A percentile compares a stretch with the other conserved stretches of the same genome.
Evolutionary conservation across 768 basidiomycete species (phyloP).

Genomic region (Mycena floridula): DNA sequence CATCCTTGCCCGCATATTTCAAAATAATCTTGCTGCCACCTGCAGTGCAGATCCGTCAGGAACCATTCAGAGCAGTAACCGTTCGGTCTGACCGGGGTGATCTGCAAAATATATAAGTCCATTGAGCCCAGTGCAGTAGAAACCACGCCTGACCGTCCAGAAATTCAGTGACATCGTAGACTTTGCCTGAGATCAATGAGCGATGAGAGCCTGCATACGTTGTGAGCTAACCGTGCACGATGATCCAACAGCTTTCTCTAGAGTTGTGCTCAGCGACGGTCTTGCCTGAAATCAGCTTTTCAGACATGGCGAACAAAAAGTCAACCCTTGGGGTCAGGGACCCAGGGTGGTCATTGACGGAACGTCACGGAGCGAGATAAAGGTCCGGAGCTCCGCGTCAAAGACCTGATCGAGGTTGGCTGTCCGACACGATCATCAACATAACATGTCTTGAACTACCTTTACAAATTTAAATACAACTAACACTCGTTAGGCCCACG

Average conservation of each 20-base stretch:
- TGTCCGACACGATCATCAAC: no score
- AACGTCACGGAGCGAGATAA: no score
- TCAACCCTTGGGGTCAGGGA: no score
- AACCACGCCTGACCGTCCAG: conserved; percentile 46
- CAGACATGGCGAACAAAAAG: no score
- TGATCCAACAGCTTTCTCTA: conserved; percentile 73
- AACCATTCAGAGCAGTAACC: not conserved
- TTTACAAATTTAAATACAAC: no score
- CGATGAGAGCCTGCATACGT: not conserved
- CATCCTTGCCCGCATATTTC: conserved; percentile 87
- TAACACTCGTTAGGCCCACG: no score
- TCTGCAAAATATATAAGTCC: conserved; percentile 27
- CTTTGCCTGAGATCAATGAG: conserved; percentile 40
- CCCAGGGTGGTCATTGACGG: no score
- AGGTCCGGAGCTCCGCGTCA: no score
- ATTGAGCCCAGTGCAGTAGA: not conserved
- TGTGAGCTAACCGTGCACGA: conserved; percentile 65
- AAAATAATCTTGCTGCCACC: conserved; percentile 83
- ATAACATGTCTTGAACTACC: no score
- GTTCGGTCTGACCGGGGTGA: conserved; percentile 48
- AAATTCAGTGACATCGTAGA: conserved; percentile 77
- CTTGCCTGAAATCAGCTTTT: conserved; percentile 34
- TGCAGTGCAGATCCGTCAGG: no score
- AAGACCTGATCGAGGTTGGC: no score
- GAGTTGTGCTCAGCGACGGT: conserved; percentile 51